A percentile compares a stretch with the other conserved stretches of the same genome.
Conservation (phyloP, 257 asterid genomes). For the Vinca minor region DNA sequence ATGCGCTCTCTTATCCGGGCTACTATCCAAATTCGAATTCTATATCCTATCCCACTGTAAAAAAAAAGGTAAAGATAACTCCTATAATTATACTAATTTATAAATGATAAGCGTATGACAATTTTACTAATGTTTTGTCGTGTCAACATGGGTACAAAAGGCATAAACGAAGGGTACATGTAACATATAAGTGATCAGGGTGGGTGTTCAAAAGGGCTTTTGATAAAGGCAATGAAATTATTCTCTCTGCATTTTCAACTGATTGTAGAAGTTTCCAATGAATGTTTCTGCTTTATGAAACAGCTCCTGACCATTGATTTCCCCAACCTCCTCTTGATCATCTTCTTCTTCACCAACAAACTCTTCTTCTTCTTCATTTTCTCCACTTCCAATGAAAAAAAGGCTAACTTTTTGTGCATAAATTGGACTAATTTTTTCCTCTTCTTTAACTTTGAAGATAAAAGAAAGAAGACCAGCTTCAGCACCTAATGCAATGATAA, state of each 20-base stretch:
- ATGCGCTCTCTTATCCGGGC: too few relatives aligned
- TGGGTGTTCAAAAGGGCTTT: constrained; percentile 24
- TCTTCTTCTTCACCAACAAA: constrained; percentile 18
- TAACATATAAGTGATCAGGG: too few relatives aligned
- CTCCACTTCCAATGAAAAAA: constrained; percentile 33
- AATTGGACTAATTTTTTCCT: constrained; percentile 9
- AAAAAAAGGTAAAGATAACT: too few relatives aligned
- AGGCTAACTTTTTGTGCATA: constrained; percentile 24
- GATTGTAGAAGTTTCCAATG: constrained; percentile 53
- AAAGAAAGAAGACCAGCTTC: constrained; percentile 61
- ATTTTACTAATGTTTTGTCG: too few relatives aligned
- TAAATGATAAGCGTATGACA: too few relatives aligned
- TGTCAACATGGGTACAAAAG: too few relatives aligned
- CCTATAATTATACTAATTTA: too few relatives aligned
- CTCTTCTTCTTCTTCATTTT: constrained; percentile 10
- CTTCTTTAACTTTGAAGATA: constrained; percentile 22
- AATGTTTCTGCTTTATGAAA: constrained; percentile 53
- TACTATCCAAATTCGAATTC: too few relatives aligned
- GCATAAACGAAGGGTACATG: too few relatives aligned
- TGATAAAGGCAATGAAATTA: constrained; percentile 32
- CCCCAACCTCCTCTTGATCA: constrained; percentile 19
- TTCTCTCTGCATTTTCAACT: constrained; percentile 63
- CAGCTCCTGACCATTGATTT: constrained; percentile 37
- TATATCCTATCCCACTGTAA: too few relatives aligned
- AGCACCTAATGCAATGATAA: constrained; percentile 44